A percentile compares a stretch with the other conserved stretches of the same genome.
Evolutionary conservation across 208 protist species (phyloP).

Genomic region (Trypanosoma cruzi): DNA sequence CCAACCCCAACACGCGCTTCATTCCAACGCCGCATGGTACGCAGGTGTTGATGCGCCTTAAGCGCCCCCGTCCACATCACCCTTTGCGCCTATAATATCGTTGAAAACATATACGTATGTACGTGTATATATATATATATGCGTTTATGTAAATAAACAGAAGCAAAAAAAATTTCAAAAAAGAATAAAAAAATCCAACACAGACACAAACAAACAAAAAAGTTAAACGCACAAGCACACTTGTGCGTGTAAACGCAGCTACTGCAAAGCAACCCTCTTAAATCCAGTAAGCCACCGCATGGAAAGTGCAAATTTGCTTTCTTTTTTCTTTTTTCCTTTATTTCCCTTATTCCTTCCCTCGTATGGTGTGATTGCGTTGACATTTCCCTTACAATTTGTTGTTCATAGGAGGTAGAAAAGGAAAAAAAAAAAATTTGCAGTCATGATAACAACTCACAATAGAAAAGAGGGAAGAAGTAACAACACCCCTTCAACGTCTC

Average conservation of each 20-base stretch:
- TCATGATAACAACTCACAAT: background rate
- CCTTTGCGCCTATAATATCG: background rate
- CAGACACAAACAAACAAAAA: background rate
- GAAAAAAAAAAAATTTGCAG: background rate
- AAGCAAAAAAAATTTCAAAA: background rate
- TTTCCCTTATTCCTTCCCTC: background rate
- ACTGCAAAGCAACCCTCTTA: background rate
- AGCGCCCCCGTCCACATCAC: constrained; percentile 13
- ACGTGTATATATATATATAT: background rate
- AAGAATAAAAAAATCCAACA: background rate
- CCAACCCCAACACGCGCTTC: background rate
- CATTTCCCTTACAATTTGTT: background rate
- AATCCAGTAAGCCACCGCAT: background rate
- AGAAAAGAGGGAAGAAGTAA: background rate
- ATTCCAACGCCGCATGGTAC: constrained; percentile 7
- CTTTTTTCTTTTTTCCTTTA: background rate
- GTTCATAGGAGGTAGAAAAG: background rate
- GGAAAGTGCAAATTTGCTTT: background rate
- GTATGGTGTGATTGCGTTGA: background rate
- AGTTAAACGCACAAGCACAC: background rate
- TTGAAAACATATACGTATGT: background rate
- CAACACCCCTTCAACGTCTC: background rate
- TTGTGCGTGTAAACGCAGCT: background rate
- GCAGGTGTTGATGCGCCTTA: constrained; percentile 7
- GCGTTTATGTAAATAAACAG: no score